Base-by-base conservation (phyloP, 75 land plant genomes). In the Gnetum montanum region DNA sequence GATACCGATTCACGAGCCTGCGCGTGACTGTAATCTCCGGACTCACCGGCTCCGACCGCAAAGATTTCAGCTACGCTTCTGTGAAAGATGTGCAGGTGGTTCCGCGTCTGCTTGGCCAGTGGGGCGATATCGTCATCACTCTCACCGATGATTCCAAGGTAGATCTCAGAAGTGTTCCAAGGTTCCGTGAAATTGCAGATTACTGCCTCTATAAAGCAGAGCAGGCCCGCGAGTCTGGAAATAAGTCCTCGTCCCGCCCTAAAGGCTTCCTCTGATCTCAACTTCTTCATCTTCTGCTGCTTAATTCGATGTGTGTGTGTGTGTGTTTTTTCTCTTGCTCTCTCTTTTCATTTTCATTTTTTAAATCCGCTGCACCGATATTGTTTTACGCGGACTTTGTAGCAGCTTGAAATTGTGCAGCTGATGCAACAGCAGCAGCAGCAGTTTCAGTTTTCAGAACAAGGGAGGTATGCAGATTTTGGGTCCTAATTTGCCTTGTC, bases 1-100 rank as follows among this genome's bases (percentile, higher is more conserved):
- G 97, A 23, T 91, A 91, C 76, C 62, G 97, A 51, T 91, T 91
- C 64, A 91, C 97, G 27, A 74, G 83, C 48, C 37, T 75, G 37
- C 57, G 97, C 55, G 97, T 87, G 43, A 87, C 85, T 3, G 93
- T 91, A 18, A 63, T 91, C 41, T 91, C 97, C 1, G 97, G 97
- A 6, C 46, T 86, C 45, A 83, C 83, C 16, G 97, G 97, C 8
- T 70, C 78, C 7, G 92, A 91, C 34, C 63, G 97, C 44, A 86
- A 81, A 48, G 97, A 91, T 34, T 91, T 91, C 67, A 30, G 75
- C 1, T 91, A 91, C 54, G 56, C 59, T 6, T 77, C 72, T 51
- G 62, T 91, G 37, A 71, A 71, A 60, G 97, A 91, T 48, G 97
- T 83, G 34, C 62, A 87, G 57, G 87, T 77, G 57, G 88, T 91